Base-by-base conservation (phyloP, 768 basidiomycete species). In the Lepiota brunneoincarnata region DNA sequence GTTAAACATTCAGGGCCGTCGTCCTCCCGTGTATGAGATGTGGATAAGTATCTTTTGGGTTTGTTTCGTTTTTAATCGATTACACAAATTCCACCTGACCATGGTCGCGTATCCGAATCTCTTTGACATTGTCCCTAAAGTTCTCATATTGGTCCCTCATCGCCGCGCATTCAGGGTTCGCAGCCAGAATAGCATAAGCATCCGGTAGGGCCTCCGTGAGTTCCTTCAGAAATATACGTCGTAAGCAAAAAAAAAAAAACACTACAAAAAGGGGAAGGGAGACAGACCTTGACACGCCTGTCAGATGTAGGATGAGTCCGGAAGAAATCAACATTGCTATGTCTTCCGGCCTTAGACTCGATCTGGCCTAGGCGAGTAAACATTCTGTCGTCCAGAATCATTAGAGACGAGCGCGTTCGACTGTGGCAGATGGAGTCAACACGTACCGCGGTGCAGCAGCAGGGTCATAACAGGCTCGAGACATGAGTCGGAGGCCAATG, bases 381-480 rank as follows among this genome's bases (percentile, higher is more conserved):
- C 76, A 94, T 80, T 58, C 89, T 91, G 43, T 28, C 45, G 51
- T 17, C 37, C 12, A 17, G 31, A 49, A 41, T n/a, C 51, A 20
- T 41, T 31, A 17, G 39, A 14, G 45, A 18, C 17, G 17, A 28
- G 5, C 18, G 45, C 45, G n/a, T n/a, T 26, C 17, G 50, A 54
- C 6, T 45, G 15, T 38, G 3, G 6, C 43, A 24, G 47, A 2
- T 31, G 21, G 18, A 24, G 45, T 15, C 28, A 42, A 23, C 6
- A 67, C 81, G 60, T 61, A 93, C 92, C 78, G 76, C 11, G 89
- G 83, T 2, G 91, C 81, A 18, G 86, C 89, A 15, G 67, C 72
- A 0, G 95, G 94, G 63, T 98, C 81, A 65, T 83, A 98, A 69
- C 95, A 98, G 0, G 93, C 95, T 59, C 77, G 79, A 46, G 91